These are phyloP conservation scores for Podospora pseudoanserina DNA, from an alignment of 495 filamentous ascomycete species.

Conservation along the genomic window DNA sequence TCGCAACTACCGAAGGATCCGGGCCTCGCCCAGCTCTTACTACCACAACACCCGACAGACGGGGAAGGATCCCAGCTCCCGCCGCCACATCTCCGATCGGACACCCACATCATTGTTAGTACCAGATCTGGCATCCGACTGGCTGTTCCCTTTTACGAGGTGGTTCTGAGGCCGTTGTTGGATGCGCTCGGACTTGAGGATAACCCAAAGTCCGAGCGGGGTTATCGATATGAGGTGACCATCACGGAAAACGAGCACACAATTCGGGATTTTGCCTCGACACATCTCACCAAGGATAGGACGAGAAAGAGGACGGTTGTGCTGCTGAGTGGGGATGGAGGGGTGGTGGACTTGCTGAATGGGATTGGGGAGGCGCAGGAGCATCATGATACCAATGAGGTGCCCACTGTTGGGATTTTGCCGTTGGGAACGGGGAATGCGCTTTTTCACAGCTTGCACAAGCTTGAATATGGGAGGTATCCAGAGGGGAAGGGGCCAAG, in stretches of 20 bases:
- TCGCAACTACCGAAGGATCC: constrained; percentile 30
- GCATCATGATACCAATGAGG: background rate
- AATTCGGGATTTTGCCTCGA: constrained; percentile 57
- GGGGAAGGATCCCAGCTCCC: constrained; percentile 11
- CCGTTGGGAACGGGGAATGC: constrained; percentile 89
- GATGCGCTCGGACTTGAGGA: constrained; percentile 15
- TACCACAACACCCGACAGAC: background rate
- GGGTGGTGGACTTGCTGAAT: constrained; percentile 74
- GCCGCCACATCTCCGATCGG: constrained; percentile 29
- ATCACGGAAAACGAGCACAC: constrained; percentile 46
- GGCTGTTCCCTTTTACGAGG: constrained; percentile 54
- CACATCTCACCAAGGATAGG: constrained; percentile 33
- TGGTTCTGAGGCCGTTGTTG: constrained; percentile 58
- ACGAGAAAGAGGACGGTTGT: constrained; percentile 55
- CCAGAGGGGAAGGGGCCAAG: constrained; percentile 20
- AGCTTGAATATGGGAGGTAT: constrained; percentile 22
- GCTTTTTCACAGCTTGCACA: constrained; percentile 66
- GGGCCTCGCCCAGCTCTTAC: background rate
- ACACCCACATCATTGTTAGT: constrained; percentile 68
- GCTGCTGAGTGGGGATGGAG: constrained; percentile 83
- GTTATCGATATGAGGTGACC: constrained; percentile 55
- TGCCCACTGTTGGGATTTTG: constrained; percentile 55
- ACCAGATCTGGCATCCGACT: constrained; percentile 65
- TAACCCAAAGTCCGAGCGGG: background rate
- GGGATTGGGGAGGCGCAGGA: constrained; percentile 25